These are phyloP conservation scores for Fraxinus quadrangulata DNA, from an alignment of 257 asterid genomes.

Conservation along the genomic window DNA sequence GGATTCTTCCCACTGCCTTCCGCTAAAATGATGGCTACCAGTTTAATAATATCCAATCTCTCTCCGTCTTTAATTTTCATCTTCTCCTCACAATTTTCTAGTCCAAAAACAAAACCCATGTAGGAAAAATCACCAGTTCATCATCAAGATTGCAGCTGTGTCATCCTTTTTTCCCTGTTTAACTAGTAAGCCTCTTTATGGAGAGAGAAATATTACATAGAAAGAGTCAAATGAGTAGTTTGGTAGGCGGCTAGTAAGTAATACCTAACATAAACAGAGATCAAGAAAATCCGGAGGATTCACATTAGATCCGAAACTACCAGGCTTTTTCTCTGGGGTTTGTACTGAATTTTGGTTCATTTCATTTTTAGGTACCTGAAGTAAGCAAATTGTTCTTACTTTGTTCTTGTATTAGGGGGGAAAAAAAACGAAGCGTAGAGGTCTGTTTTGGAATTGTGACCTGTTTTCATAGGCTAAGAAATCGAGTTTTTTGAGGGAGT, in stretches of 20 bases:
- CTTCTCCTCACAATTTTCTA: not conserved
- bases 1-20: not conserved
- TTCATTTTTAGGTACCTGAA: not conserved
- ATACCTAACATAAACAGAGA: not conserved
- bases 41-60: not conserved
- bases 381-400: not conserved
- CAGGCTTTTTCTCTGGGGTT: conserved; percentile 1
- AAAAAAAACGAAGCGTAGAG: conserved; percentile 18
- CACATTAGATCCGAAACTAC: conserved; percentile 37
- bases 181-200: not conserved
- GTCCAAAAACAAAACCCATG: not conserved
- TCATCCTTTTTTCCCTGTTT: not conserved
- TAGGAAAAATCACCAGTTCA: not conserved
- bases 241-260: conserved; percentile 8
- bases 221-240: not conserved
- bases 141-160: not conserved
- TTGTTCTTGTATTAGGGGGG: not conserved
- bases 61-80: not conserved
- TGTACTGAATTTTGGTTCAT: not conserved
- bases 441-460: conserved; percentile 6
- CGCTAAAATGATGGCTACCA: not conserved
- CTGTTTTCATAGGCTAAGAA: conserved; percentile 8
- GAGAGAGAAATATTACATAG: not conserved
- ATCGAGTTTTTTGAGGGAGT: conserved; percentile 11
- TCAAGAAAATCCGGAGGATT: conserved; percentile 24